Evolutionary conservation across 129 eudicot species (phyloP).

Genomic region (Pseudognaphalium luteoalbum): DNA sequence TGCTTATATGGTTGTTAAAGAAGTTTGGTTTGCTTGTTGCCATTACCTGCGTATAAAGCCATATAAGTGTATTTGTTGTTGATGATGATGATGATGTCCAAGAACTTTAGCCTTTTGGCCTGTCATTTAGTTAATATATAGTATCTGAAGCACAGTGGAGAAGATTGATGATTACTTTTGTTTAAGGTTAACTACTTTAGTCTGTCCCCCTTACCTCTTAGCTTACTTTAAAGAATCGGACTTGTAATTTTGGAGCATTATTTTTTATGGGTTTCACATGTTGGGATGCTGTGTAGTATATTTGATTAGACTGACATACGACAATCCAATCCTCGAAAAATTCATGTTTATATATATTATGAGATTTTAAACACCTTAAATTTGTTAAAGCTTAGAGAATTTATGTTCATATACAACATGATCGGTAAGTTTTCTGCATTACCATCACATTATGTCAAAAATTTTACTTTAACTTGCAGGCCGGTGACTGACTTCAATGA

Average conservation of each 20-base stretch:
- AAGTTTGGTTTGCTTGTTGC: background rate
- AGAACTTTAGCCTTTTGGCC: background rate
- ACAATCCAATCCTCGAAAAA: background rate
- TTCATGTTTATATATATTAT: no score
- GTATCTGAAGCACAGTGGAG: background rate
- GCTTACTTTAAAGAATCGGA: background rate
- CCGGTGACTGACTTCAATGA: constrained; percentile 76
- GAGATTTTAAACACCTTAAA: background rate
- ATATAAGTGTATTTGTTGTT: background rate
- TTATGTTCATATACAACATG: background rate
- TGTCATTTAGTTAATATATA: background rate
- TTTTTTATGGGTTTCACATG: background rate
- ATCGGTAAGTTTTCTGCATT: background rate
- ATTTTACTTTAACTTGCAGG: constrained; percentile 45
- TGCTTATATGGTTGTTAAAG: background rate
- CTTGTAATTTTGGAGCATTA: background rate
- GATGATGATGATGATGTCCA: background rate
- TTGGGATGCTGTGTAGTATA: background rate
- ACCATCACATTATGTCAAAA: constrained; percentile 4
- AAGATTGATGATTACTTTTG: background rate
- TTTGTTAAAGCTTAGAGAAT: constrained; percentile 12
- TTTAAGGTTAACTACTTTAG: background rate
- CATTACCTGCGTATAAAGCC: background rate
- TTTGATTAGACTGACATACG: background rate
- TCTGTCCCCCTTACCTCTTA: background rate